Base-by-base conservation (phyloP, 148 eudicot genomes). In the Euryodendron excelsum region DNA sequence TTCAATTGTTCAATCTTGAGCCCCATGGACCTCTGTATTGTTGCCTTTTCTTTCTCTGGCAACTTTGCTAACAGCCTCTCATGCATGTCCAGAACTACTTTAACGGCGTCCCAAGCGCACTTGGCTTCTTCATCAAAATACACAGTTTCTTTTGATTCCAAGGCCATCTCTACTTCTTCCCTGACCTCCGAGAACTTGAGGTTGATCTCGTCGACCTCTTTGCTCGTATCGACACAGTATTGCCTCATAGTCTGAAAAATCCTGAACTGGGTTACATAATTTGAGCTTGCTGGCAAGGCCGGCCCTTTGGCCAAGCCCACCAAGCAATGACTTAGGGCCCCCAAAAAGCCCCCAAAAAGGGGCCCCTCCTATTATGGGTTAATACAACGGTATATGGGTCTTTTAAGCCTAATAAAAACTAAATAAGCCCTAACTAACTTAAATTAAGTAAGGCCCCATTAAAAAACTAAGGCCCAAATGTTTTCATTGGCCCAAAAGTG, bases 81-180 rank as follows among this genome's bases (percentile, higher is more conserved):
- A 65, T 88, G 92, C 96, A 91, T 25, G 3, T 90, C 93, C 79
- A 94, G 59, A 4, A 91, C 97, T 71, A 92, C 90, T 58, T 87
- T 86, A 6, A 92, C 98, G 28, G 94, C 94, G 67, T 45, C 86
- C 53, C 93, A 87, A 50, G 98, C 98, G 80, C 94, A 90, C 71
- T 92, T 95, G 23, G 97, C 98, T 86, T 94, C 98, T 39, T 94
- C 98, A 78, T 94, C 83, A 69, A 94, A 94, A 72, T 94, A 92
- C 30, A 94, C 98, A 28, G 98, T 94, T 78, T 94, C 98, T 74
- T 92, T 94, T 5, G 98, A 94, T 8, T 94, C 98, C 95, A 95
- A 74, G 4, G 98, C 98, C 13, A 90, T 65, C 70, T 95, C 98
- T 56, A 95, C 91, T 86, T 95, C 98, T 79, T 95, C 98, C 61